Conservation (phyloP, 202 grass and related monocot species). For the Zoysia matrella region DNA sequence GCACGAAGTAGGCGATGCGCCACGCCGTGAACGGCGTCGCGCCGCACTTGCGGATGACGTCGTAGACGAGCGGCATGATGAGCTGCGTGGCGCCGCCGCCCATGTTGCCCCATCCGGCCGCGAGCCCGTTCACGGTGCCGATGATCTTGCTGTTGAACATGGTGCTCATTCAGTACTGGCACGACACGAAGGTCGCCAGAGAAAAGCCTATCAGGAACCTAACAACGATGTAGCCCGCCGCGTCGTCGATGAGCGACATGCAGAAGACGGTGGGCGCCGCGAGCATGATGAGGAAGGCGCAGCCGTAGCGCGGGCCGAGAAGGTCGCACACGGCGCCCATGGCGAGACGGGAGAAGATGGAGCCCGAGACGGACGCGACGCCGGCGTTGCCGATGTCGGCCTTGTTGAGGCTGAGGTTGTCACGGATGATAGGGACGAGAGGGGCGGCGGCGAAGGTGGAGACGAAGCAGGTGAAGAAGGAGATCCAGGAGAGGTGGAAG, state of each 20-base stretch:
- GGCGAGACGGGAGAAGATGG: no score
- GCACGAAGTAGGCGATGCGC: conserved; percentile 79
- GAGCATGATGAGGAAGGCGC: conserved; percentile 75
- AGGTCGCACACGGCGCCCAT: no score
- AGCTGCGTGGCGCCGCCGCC: no score
- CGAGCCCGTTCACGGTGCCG: no score
- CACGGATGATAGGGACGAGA: conserved; percentile 76
- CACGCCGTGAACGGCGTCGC: conserved; percentile 57
- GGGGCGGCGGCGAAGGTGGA: conserved; percentile 81
- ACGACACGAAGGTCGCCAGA: no score
- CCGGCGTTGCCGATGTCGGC: conserved; percentile 33
- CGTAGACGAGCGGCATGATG: conserved; percentile 64
- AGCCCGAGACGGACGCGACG: no score
- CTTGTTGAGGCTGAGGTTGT: conserved; percentile 75
- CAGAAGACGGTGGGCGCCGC: conserved; percentile 72
- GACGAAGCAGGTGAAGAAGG: no score
- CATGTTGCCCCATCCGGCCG: no score
- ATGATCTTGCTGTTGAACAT: no score
- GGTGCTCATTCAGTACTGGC: no score
- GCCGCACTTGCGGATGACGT: conserved; percentile 62
- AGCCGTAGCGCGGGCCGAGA: no score
- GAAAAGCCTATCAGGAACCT: conserved; percentile 82
- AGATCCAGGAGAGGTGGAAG: no score
- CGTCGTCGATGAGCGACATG: conserved; percentile 62
- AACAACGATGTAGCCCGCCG: conserved; percentile 64